Evolutionary conservation across 768 basidiomycete genomes (phyloP).

Genomic region (Tulasnella sp.): DNA sequence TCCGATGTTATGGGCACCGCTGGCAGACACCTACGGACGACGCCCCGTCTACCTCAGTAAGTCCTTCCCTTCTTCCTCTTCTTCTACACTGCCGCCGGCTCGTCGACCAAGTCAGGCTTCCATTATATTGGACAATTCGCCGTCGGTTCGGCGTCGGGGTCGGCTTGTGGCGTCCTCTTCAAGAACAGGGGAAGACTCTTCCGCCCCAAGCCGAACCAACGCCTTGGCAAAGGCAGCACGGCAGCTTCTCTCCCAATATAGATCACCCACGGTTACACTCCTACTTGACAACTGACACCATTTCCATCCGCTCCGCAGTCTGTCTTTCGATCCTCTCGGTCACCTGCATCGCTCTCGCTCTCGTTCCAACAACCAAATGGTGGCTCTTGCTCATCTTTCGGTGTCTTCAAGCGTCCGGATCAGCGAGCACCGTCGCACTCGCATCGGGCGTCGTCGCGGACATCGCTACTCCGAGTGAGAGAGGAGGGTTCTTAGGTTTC

Average conservation of each 20-base stretch:
- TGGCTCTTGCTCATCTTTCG: conserved; percentile 75
- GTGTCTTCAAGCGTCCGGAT: conserved; percentile 67
- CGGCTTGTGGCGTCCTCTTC: background rate
- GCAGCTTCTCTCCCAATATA: too few species aligned
- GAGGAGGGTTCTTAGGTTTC: conserved; percentile 63
- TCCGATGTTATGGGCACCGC: conserved; percentile 51
- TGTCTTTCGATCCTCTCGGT: conserved; percentile 52
- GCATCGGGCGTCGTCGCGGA: conserved; percentile 73
- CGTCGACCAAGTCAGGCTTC: background rate
- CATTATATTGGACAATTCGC: background rate
- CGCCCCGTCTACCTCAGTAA: conserved; percentile 33
- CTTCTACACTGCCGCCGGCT: background rate
- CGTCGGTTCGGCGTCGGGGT: background rate
- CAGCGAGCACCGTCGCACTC: conserved; percentile 65
- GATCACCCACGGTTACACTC: too few species aligned
- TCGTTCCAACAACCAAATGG: conserved; percentile 47
- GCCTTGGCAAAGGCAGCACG: too few species aligned
- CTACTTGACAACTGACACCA: background rate
- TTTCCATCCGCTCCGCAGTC: conserved; percentile 30
- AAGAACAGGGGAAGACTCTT: background rate
- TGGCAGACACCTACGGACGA: conserved; percentile 56
- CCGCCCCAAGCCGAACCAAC: background rate
- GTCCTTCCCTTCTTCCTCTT: background rate
- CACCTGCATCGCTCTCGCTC: conserved; percentile 53
- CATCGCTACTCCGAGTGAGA: conserved; percentile 57